Percentiles rank a stretch among this genome's conserved stretches.
Conservation (phyloP, 768 basidiomycete species). For the Lactarius pseudohatsudake region DNA sequence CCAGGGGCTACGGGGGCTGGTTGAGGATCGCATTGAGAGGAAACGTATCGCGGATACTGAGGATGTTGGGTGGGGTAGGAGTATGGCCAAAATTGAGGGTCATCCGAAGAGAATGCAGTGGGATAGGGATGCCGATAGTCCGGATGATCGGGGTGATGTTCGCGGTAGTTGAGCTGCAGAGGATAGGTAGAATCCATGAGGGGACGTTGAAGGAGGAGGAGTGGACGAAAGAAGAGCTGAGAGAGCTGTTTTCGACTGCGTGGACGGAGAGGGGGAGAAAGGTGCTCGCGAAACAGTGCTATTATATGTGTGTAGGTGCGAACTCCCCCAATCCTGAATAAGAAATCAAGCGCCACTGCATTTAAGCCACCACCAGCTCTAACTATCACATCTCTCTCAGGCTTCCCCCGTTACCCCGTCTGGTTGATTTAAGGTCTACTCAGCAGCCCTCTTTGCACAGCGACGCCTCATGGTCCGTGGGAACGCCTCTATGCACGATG, state of each 20-base stretch:
- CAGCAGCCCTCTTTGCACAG: no score
- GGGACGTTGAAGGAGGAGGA: not conserved
- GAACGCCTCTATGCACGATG: not conserved
- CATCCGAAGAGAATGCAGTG: slow-evolving; percentile 12
- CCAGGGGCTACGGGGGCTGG: not conserved
- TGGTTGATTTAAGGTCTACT: no score
- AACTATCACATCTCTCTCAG: not conserved
- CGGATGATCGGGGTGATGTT: slow-evolving; percentile 19
- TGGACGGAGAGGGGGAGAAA: slow-evolving; percentile 21
- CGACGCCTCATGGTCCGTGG: not conserved
- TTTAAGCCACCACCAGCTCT: not conserved
- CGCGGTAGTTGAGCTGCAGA: slow-evolving; percentile 17
- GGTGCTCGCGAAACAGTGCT: not conserved
- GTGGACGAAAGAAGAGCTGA: not conserved
- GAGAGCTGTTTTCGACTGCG: slow-evolving; percentile 19
- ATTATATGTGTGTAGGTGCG: slow-evolving; percentile 19
- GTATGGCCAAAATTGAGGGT: slow-evolving; percentile 25
- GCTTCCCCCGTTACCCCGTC: not conserved
- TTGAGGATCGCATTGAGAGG: slow-evolving; percentile 20
- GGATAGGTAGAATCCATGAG: slow-evolving; percentile 21
- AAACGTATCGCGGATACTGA: slow-evolving; percentile 12
- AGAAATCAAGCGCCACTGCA: not conserved
- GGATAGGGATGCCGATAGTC: slow-evolving; percentile 12
- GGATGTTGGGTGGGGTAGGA: slow-evolving; percentile 6
- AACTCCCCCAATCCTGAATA: not conserved